A percentile compares a stretch with the other conserved stretches of the same genome.
Evolutionary conservation across 371 early-diverging fungal genomes (phyloP).

Genomic region (Haplosporangium sp.): DNA sequence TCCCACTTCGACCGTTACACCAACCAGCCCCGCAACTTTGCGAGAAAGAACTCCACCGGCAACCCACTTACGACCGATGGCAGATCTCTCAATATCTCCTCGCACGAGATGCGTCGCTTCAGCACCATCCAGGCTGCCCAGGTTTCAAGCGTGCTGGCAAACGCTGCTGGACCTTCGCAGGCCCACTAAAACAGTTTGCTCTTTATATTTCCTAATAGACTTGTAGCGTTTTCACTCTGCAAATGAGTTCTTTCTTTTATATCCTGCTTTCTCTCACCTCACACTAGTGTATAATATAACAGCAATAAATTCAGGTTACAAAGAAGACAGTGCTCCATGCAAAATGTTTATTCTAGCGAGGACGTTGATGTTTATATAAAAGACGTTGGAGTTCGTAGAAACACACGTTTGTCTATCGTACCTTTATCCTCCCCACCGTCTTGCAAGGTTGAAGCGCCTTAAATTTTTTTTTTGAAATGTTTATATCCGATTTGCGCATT

Average conservation of each 20-base stretch:
- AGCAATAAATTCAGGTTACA: too few relatives aligned
- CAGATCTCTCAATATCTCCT: constrained; percentile 59
- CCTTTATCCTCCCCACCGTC: background rate
- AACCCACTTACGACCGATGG: constrained; percentile 59
- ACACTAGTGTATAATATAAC: too few relatives aligned
- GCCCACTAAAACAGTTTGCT: constrained; percentile 4
- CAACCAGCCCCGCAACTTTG: constrained; percentile 62
- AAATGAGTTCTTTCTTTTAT: background rate
- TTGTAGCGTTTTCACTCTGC: background rate
- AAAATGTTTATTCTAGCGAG: too few relatives aligned
- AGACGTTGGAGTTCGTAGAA: background rate
- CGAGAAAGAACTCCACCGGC: constrained; percentile 57
- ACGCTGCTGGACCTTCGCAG: constrained; percentile 29
- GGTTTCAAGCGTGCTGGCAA: constrained; percentile 56
- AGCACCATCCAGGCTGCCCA: constrained; percentile 67
- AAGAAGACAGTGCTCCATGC: too few relatives aligned
- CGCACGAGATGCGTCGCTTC: constrained; percentile 64
- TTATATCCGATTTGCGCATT: too few relatives aligned
- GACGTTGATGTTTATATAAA: too few relatives aligned
- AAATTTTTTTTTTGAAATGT: too few relatives aligned
- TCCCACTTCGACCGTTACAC: constrained; percentile 60
- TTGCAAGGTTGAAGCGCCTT: too few relatives aligned
- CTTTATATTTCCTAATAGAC: constrained; percentile 3
- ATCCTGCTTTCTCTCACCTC: too few relatives aligned
- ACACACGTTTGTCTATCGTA: constrained; percentile 11